Evolutionary conservation across 2,329 filamentous ascomycete genomes (phyloP).

Genomic region (Talaromyces piceae): DNA sequence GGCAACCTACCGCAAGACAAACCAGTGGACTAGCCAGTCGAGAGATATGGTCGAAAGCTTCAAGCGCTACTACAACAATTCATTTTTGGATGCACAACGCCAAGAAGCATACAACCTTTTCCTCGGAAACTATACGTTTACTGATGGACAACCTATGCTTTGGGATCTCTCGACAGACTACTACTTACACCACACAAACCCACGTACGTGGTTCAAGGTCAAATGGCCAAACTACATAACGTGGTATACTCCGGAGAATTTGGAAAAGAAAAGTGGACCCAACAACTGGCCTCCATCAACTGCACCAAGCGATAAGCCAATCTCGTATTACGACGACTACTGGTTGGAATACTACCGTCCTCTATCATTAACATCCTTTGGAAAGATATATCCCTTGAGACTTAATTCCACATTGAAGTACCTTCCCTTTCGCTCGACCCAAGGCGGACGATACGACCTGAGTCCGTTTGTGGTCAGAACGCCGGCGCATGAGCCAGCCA

Average conservation of each 20-base stretch:
- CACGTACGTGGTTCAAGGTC: slow-evolving; percentile 61
- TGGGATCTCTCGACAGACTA: slow-evolving; percentile 96
- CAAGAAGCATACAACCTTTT: slow-evolving; percentile 98
- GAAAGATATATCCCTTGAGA: slow-evolving; percentile 86
- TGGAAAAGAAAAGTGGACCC: slow-evolving; percentile 49
- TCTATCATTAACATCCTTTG: slow-evolving; percentile 75
- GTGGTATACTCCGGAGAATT: slow-evolving; percentile 73
- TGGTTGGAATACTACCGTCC: slow-evolving; percentile 97
- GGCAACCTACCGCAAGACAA: slow-evolving; percentile 98
- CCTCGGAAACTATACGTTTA: slow-evolving; percentile 88
- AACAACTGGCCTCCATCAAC: slow-evolving; percentile 11
- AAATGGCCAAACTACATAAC: slow-evolving; percentile 67
- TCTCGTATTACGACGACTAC: slow-evolving; percentile 73
- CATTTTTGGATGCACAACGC: slow-evolving; percentile 92
- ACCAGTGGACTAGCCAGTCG: slow-evolving; percentile 96
- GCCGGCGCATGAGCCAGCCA: slow-evolving; percentile 43
- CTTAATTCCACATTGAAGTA: slow-evolving; percentile 86
- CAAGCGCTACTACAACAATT: slow-evolving; percentile 98
- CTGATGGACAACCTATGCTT: slow-evolving; percentile 82
- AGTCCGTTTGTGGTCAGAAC: slow-evolving; percentile 81
- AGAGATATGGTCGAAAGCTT: slow-evolving; percentile 99
- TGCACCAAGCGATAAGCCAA: slow-evolving; percentile 20
- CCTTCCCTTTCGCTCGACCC: slow-evolving; percentile 63
- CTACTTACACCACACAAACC: slow-evolving; percentile 86
- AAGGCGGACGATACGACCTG: slow-evolving; percentile 66